Percentiles rank a stretch among this genome's conserved stretches.
Conservation (phyloP, 2,329 filamentous ascomycete species). For the Venturia oleaginea region DNA sequence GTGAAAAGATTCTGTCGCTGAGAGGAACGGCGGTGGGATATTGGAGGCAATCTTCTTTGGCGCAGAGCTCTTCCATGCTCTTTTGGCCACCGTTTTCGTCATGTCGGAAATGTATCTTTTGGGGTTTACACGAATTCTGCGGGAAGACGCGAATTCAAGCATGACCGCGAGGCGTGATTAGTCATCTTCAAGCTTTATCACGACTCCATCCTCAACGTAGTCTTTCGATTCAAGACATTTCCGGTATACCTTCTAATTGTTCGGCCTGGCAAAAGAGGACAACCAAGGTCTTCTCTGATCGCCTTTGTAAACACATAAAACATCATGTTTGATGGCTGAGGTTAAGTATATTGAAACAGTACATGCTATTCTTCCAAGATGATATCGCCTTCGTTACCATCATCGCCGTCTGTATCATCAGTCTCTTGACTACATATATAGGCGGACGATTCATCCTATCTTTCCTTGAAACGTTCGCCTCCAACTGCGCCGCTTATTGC, state of each 20-base stretch:
- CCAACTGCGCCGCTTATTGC: background rate
- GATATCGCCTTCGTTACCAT: no score
- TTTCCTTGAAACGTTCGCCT: background rate
- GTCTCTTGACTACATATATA: background rate
- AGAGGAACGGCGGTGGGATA: constrained; percentile 58
- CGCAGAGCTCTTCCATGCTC: constrained; percentile 13
- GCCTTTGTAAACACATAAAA: no score
- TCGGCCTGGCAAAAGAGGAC: no score
- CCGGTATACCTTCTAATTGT: no score
- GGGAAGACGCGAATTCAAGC: background rate
- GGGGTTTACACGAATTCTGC: background rate
- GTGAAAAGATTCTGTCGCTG: constrained; percentile 51
- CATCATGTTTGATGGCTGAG: no score
- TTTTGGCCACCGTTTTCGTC: constrained; percentile 8
- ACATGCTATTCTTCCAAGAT: no score
- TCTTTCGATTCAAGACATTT: no score
- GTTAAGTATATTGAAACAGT: no score
- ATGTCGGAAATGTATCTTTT: background rate
- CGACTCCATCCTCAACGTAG: no score
- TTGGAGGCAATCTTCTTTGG: constrained; percentile 20
- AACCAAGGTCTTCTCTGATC: no score
- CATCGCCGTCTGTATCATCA: no score
- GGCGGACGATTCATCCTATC: background rate
- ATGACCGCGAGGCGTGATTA: background rate
- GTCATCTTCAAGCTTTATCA: background rate